Conservation (phyloP, 805 yeast genomes). For the Sugiyamaella smithiae region DNA sequence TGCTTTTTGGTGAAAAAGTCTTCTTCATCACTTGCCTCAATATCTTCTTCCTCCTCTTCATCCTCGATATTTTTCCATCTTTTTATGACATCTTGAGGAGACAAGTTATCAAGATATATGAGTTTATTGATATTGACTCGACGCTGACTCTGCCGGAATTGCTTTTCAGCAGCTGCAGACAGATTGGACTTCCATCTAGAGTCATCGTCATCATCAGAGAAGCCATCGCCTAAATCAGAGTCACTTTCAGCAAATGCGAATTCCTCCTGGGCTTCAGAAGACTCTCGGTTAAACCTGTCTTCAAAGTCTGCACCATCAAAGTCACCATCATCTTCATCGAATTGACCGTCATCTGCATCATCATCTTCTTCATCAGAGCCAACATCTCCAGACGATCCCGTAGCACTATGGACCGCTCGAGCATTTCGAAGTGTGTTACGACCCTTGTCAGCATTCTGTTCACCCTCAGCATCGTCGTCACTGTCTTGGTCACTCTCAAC, state of each 20-base stretch:
- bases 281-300: conserved; percentile 16
- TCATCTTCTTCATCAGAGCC: conserved; percentile 17
- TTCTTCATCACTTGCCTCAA: conserved; percentile 35
- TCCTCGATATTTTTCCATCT: conserved; percentile 30
- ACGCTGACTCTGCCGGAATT: conserved; percentile 50
- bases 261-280: conserved; percentile 43
- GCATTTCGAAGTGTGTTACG: conserved; percentile 64
- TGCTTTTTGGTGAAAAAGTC: conserved; percentile 27
- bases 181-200: conserved; percentile 34
- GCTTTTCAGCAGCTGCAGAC: conserved; percentile 54
- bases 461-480: conserved; percentile 42
- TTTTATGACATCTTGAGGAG: conserved; percentile 47
- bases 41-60: conserved; percentile 28
- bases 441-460: conserved; percentile 53
- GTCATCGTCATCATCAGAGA: conserved; percentile 34
- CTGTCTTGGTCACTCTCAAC: conserved; percentile 43
- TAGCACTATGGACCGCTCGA: conserved; percentile 35
- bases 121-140: conserved; percentile 81
- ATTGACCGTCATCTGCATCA: conserved; percentile 20
- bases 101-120: conserved; percentile 72
- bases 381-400: conserved; percentile 33
- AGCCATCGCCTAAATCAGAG: conserved; percentile 43
- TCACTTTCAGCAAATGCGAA: conserved; percentile 45
- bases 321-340: conserved; percentile 31
- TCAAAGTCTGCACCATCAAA: conserved; percentile 15